Conservation (phyloP, 805 yeast genomes). For the Wickerhamiella slavikovae region DNA sequence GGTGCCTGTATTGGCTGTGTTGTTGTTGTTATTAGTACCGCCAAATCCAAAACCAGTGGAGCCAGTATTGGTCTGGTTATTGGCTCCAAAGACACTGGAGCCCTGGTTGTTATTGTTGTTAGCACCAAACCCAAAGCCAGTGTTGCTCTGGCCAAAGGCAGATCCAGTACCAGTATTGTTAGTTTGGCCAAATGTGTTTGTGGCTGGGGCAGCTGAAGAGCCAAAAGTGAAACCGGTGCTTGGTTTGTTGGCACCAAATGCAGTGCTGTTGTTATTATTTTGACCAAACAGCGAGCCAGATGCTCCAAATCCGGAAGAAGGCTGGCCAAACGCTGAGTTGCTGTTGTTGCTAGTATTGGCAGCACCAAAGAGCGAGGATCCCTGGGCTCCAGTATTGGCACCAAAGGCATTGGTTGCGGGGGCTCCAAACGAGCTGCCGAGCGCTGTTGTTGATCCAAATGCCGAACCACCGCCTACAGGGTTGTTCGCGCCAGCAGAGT, state of each 20-base stretch:
- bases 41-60: constrained; percentile 15
- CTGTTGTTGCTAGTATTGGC: neutral
- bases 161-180: constrained; percentile 9
- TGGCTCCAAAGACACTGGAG: constrained; percentile 10
- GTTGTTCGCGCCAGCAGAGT: constrained; percentile 12
- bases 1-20: constrained; percentile 15
- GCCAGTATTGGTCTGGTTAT: constrained; percentile 11
- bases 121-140: neutral
- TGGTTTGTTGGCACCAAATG: constrained; percentile 4
- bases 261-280: constrained; percentile 2
- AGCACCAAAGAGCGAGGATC: neutral
- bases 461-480: constrained; percentile 2
- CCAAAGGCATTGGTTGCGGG: constrained; percentile 2
- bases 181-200: constrained; percentile 23
- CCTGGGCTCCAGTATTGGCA: neutral
- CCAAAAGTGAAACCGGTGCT: constrained; percentile 21
- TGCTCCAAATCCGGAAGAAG: constrained; percentile 13
- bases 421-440: constrained; percentile 3
- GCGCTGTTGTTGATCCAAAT: neutral
- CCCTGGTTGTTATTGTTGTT: neutral
- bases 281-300: constrained; percentile 7
- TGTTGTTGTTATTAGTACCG: too few species aligned
- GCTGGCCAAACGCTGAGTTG: constrained; percentile 5
- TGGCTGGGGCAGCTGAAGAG: constrained; percentile 9
- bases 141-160: constrained; percentile 12